These are phyloP conservation scores for Inga leiocalycina DNA, from an alignment of 306 rosid genomes.

Conservation along the genomic window DNA sequence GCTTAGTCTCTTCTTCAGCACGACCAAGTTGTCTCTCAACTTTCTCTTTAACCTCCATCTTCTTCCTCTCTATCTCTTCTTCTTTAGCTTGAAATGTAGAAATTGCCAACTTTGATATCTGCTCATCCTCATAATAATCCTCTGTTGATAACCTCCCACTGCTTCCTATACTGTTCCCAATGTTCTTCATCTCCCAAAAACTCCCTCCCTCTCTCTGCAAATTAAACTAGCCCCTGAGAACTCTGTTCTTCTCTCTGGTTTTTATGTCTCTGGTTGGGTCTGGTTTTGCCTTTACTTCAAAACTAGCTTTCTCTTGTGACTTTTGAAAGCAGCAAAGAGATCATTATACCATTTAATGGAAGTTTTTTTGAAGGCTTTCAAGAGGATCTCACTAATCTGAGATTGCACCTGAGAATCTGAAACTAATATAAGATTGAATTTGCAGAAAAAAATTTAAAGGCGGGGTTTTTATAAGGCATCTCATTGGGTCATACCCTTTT, in stretches of 20 bases:
- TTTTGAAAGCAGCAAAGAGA: constrained; percentile 47
- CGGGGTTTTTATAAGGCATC: constrained; percentile 15
- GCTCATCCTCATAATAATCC: constrained; percentile 65
- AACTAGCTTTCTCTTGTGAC: constrained; percentile 42
- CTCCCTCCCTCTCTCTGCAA: constrained; percentile 23
- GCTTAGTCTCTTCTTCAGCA: constrained; percentile 85
- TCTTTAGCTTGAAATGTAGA: constrained; percentile 74
- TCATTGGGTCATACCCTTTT: neutral
- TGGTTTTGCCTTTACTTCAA: constrained; percentile 65
- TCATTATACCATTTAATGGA: neutral
- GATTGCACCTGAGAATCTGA: constrained; percentile 21
- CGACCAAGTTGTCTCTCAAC: constrained; percentile 83
- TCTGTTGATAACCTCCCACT: constrained; percentile 64
- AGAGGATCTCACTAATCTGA: constrained; percentile 2
- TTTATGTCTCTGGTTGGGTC: constrained; percentile 3
- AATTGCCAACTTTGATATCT: constrained; percentile 58
- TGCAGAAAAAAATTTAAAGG: constrained; percentile 13
- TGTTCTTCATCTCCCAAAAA: constrained; percentile 54
- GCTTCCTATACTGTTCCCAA: constrained; percentile 55
- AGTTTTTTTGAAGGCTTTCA: constrained; percentile 19
- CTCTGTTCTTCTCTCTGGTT: constrained; percentile 13
- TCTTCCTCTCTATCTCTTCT: constrained; percentile 91
- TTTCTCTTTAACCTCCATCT: constrained; percentile 81
- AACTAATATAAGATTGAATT: constrained; percentile 25
- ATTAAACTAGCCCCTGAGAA: neutral